phyloP scores from a whole-genome alignment of 2,329 filamentous ascomycete genomes.

The Biscogniauxia sp. region DNA sequence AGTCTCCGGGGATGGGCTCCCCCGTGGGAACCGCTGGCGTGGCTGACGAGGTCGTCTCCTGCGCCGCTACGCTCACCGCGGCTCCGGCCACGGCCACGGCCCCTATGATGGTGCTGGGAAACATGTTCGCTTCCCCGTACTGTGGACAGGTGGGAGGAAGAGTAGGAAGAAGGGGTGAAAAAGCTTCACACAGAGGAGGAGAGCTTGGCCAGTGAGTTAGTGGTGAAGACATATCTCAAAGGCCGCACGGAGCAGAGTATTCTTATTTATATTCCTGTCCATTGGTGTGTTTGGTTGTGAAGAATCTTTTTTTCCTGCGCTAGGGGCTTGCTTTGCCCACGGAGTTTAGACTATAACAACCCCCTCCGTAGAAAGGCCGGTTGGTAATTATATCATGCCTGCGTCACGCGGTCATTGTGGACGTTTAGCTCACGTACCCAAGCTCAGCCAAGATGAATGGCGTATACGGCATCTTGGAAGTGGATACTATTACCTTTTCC shows the following conservation, averaged over 20 bases:
- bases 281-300: neutral
- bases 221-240: neutral
- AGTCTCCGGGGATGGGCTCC: slow-evolving; percentile 25
- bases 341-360: neutral
- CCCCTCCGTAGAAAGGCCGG: neutral
- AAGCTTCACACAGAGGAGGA: neutral
- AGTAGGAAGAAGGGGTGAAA: neutral
- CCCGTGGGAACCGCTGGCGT: slow-evolving; percentile 31
- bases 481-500: neutral
- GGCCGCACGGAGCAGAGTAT: neutral
- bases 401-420: neutral
- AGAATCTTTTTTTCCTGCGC: neutral
- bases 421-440: neutral
- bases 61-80: neutral
- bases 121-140: neutral
- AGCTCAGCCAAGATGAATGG: neutral
- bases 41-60: neutral
- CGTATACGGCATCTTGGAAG: neutral
- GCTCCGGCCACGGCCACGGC: neutral
- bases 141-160: neutral
- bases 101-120: neutral
- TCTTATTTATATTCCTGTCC: neutral
- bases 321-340: neutral
- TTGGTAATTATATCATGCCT: neutral
- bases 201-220: neutral